Evolutionary conservation across 192 early-diverging fungal genomes (phyloP).

Genomic region (Rhizoclosmatium sp.): DNA sequence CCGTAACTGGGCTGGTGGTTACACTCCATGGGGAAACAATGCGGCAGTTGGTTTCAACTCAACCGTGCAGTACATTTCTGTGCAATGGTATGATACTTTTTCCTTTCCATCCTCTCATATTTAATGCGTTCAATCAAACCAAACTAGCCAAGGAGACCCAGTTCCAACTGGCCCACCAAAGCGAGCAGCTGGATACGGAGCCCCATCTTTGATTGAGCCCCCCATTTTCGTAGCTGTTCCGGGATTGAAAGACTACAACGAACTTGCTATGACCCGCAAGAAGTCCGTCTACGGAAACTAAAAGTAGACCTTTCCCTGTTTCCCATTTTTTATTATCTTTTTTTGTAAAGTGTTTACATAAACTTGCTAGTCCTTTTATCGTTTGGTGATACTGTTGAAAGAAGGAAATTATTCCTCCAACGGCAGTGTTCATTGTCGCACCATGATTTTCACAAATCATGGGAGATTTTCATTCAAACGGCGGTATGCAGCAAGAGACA

Average conservation of each 20-base stretch:
- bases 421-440: too few relatives aligned
- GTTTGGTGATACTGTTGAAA: too few relatives aligned
- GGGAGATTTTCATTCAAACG: too few relatives aligned
- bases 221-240: constrained; percentile 33
- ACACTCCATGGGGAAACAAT: constrained; percentile 20
- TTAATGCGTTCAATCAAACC: background rate
- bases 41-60: constrained; percentile 25
- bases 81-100: constrained; percentile 45
- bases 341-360: too few relatives aligned
- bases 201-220: constrained; percentile 37
- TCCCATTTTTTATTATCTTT: too few relatives aligned
- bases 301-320: background rate
- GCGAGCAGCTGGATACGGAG: constrained; percentile 36
- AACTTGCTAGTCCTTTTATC: too few relatives aligned
- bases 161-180: constrained; percentile 44
- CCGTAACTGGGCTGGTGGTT: constrained; percentile 48
- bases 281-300: constrained; percentile 21
- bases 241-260: constrained; percentile 31
- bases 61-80: constrained; percentile 34
- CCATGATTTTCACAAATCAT: too few relatives aligned
- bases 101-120: background rate
- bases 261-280: constrained; percentile 1
- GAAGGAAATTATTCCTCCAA: too few relatives aligned
- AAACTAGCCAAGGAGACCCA: constrained; percentile 39
- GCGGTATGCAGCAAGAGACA: too few relatives aligned